Evolutionary conservation across 148 eudicot species (phyloP).

Genomic region (Beta vulgaris): DNA sequence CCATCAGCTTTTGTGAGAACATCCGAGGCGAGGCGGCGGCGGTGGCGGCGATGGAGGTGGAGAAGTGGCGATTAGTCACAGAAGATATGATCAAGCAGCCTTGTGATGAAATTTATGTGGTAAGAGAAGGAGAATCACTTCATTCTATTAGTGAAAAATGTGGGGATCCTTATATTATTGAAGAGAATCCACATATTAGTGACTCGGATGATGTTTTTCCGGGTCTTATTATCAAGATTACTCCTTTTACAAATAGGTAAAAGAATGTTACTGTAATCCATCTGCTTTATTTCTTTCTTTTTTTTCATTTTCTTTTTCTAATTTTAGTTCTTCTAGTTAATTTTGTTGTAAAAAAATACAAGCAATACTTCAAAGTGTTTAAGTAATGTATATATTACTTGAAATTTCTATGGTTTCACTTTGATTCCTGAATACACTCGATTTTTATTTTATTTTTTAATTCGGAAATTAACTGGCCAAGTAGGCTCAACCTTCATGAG

Average conservation of each 20-base stretch:
- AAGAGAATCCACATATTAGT: constrained; percentile 76
- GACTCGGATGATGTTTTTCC: constrained; percentile 88
- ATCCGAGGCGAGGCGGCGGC: constrained; percentile 14
- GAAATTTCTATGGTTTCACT: background rate
- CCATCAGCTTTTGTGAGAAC: constrained; percentile 42
- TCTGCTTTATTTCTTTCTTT: background rate
- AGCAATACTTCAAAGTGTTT: background rate
- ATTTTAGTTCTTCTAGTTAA: background rate
- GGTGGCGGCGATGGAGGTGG: background rate
- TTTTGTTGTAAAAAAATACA: background rate
- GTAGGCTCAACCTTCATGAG: too few species aligned
- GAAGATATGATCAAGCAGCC: constrained; percentile 22
- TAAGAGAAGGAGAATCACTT: constrained; percentile 73
- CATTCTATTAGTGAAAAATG: constrained; percentile 73
- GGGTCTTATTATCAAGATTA: constrained; percentile 69
- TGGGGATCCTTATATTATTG: constrained; percentile 77
- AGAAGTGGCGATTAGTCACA: background rate
- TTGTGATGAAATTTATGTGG: constrained; percentile 74
- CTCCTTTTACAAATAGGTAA: constrained; percentile 42
- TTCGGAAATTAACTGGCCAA: too few species aligned
- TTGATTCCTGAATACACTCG: background rate
- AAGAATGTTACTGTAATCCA: background rate
- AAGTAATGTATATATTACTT: constrained; percentile 13
- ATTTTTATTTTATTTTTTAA: too few species aligned
- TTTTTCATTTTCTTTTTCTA: background rate